Evolutionary conservation across 768 basidiomycete genomes (phyloP), one percentile per base, ranked within the genome.

Genomic region (Lanmaoa pseudosensibilis): DNA sequence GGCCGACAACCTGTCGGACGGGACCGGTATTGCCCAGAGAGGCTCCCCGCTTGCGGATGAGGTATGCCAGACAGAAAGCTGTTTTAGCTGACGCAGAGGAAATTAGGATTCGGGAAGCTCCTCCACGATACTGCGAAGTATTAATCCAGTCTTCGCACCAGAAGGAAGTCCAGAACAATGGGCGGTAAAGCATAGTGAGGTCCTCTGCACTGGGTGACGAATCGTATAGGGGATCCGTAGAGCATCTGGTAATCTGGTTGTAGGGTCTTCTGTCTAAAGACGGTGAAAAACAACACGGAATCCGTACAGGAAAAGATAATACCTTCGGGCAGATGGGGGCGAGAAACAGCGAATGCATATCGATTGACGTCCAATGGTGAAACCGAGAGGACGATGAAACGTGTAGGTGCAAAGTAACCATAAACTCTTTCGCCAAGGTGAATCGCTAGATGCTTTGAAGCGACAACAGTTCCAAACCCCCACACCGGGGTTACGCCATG

Each of bases 1-100:
- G 71, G 6, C 87, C 87, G 11, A 88, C 65, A 11, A 88, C 64
- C 40, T 71, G 75, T 27, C 74, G 69, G 56, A 10, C 68, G 25
- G 54, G 18, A 37, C 18, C 10, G 16, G 2, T 16, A 7, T 34
- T 19, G 21, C 39, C 13, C 8, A 27, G 34, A 4, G 43, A 21
- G 25, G 61, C 54, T 21, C 74, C 61, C 25, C 83, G 81, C 55
- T 82, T 82, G 7, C 73, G 65, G 23, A 87, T 74, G 50, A 81
- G 73, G 62, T 87, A 86, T 5, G 86, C 86, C 19, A 87, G 74
- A 56, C 83, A 86, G 67, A 88, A 87, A 0, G 87, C 85, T 1
- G 86, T 88, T 63, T 88, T 88, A 27, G 87, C 80, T 3, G 87
- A 88, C 0, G 87, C 87, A 40, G 85, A 86, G 2, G 87, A 86